These are phyloP conservation scores for Hypoxylon sp. DNA, from an alignment of 2,329 filamentous ascomycete genomes.

Conservation along the genomic window DNA sequence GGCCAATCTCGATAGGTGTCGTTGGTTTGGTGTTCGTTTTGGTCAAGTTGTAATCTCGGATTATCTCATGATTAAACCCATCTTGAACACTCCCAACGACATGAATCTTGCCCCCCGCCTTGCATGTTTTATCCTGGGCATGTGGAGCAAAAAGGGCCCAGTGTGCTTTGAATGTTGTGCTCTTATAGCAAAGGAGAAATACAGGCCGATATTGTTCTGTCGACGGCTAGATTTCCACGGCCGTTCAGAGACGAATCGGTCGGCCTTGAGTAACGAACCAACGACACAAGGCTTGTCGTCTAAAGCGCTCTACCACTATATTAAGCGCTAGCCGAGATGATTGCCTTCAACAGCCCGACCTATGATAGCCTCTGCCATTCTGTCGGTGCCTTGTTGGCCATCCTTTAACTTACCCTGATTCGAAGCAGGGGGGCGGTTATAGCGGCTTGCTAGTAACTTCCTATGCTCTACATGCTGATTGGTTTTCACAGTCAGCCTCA, in stretches of 20 bases:
- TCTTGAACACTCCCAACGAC: not conserved
- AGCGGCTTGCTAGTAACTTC: not conserved
- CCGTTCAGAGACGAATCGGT: not conserved
- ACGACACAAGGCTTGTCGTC: not conserved
- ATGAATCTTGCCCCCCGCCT: not conserved
- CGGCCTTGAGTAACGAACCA: not conserved
- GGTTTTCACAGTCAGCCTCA: not conserved
- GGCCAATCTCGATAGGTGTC: not conserved
- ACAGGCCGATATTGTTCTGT: not conserved
- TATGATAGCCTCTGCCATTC: not conserved
- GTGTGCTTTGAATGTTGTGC: not conserved
- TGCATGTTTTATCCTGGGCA: not conserved
- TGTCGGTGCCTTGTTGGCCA: not conserved
- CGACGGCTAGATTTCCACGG: not conserved
- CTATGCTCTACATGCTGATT: not conserved
- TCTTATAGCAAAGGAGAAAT: not conserved
- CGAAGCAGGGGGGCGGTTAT: too few species aligned
- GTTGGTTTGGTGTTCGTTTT: not conserved
- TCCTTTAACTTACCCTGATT: not conserved
- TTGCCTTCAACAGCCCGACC: not conserved
- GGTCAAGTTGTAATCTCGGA: not conserved
- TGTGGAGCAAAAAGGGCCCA: not conserved
- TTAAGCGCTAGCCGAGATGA: not conserved
- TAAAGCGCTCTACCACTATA: not conserved
- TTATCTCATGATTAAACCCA: not conserved